Base-by-base conservation (phyloP, 768 basidiomycete species). In the Boletus reticuloceps region DNA sequence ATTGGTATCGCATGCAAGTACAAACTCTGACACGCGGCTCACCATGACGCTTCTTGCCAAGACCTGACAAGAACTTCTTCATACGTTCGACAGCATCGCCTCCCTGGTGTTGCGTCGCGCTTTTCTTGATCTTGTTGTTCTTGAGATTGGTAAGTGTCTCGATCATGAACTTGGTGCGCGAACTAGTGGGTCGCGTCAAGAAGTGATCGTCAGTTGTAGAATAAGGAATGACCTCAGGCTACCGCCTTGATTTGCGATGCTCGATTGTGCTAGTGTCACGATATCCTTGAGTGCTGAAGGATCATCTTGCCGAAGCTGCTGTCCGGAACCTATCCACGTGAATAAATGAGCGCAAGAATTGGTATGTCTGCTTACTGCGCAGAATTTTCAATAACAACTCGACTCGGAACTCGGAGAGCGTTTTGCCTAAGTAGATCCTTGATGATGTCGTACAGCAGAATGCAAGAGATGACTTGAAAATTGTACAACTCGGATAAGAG, bases 401-500 rank as follows among this genome's bases (percentile, higher is more conserved):
- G 8, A 97, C 90, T 32, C 83, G 80, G 55, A 89, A 83, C 69
- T 98, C 96, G 0, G 79, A 77, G 50, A 96, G 72, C 3, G 82
- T 75, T 6, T 74, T 74, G n/a, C 1, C 80, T 74, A 45, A 98
- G 75, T 44, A 98, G 79, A 14, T 79, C 77, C 9, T 89, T 85
- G 59, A 98, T 86, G 46, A 98, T 69, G 66, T 98, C 97, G 72
- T 94, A 98, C 45, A 98, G 74, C n/a, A 98, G 78, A 12, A 88
- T 74, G 53, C 86, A 92, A 4, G 91, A 91, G 50, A 98, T 82
- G 22, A 98, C 91, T 73, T 94, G 91, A 67, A 98, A 94, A 68
- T 98, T 98, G 76, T 98, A 98, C 19, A 99, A 75, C 67, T 98
- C 94, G 3, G 93, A 90, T 20, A 98, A 73, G 22, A 98, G 80